phyloP scores from a whole-genome alignment of 225 moss, liverwort and hornwort genomes.

The Climacium dendroides region DNA sequence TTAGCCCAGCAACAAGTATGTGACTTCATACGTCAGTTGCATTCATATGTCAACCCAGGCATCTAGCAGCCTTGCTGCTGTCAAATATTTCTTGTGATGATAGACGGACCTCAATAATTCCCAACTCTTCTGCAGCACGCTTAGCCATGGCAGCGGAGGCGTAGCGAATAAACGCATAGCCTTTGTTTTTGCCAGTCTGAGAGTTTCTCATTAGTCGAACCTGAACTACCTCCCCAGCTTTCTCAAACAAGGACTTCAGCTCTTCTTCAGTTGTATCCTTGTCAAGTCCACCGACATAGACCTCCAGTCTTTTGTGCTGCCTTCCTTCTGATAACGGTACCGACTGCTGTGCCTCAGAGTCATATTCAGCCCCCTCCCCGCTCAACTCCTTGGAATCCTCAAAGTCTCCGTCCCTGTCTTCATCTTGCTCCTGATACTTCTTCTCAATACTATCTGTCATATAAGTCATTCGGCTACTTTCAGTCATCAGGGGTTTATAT shows the following conservation, averaged over 20 bases:
- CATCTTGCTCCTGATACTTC: constrained; percentile 16
- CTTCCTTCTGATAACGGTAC: constrained; percentile 31
- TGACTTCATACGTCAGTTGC: background rate
- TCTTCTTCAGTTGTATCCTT: constrained; percentile 39
- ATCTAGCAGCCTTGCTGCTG: background rate
- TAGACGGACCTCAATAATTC: constrained; percentile 14
- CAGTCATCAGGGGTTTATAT: background rate
- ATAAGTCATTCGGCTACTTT: background rate
- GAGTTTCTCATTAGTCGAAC: constrained; percentile 37
- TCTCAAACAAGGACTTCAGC: constrained; percentile 28
- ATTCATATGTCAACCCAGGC: background rate
- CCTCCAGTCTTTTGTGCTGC: constrained; percentile 36
- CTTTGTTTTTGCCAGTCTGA: constrained; percentile 42
- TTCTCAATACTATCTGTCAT: constrained; percentile 8
- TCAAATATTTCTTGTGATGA: background rate
- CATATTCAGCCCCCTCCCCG: constrained; percentile 33
- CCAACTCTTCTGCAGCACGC: constrained; percentile 35
- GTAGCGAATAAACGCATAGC: constrained; percentile 39
- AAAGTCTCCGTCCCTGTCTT: constrained; percentile 7
- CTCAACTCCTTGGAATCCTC: constrained; percentile 18
- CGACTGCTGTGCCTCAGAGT: constrained; percentile 31
- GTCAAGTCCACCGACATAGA: constrained; percentile 43
- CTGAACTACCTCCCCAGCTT: constrained; percentile 43
- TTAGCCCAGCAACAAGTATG: background rate
- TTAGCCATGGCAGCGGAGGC: constrained; percentile 33